phyloP scores from a whole-genome alignment of 1,284 basidiomycete genomes.

The Xerocomus minutiporus region DNA sequence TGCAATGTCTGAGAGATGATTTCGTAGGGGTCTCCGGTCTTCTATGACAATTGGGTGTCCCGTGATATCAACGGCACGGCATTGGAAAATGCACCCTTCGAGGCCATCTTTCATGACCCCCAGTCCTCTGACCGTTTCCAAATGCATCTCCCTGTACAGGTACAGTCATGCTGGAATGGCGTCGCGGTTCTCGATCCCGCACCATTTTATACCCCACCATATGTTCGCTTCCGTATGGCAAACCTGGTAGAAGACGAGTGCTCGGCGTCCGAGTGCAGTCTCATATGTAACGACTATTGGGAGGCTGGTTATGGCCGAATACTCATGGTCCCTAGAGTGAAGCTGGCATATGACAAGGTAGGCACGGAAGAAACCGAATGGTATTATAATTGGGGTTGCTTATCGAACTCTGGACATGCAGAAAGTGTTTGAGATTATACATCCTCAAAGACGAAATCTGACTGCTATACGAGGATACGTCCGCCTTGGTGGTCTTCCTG shows the following conservation, averaged over 20 bases:
- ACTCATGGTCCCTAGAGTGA: conserved; percentile 93
- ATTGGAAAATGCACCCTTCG: conserved; percentile 93
- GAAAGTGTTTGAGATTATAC: conserved; percentile 91
- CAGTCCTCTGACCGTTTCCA: conserved; percentile 78
- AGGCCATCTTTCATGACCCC: conserved; percentile 83
- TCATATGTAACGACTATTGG: conserved; percentile 97
- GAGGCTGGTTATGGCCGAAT: conserved; percentile 89
- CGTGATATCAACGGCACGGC: conserved; percentile 96
- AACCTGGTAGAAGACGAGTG: conserved; percentile 79
- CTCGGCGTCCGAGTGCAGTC: conserved; percentile 87
- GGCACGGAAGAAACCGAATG: conserved; percentile 24
- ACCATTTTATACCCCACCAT: conserved; percentile 85
- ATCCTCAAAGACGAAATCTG: conserved; percentile 82
- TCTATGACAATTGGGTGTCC: conserved; percentile 98
- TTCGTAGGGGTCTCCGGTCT: conserved; percentile 64
- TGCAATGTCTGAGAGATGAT: conserved; percentile 1
- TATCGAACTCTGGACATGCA: conserved; percentile 30
- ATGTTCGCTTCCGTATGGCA: conserved; percentile 92
- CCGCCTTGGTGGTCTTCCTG: conserved; percentile 85
- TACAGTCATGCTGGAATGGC: conserved; percentile 96
- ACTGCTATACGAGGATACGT: conserved; percentile 91
- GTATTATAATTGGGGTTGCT: neutral
- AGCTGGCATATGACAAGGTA: conserved; percentile 89
- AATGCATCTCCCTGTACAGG: conserved; percentile 86
- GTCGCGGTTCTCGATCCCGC: conserved; percentile 90